Percentiles rank a stretch among this genome's conserved stretches.
These are phyloP conservation scores for Ustilago curta DNA, from an alignment of 1,284 basidiomycete species.

Conservation along the genomic window DNA sequence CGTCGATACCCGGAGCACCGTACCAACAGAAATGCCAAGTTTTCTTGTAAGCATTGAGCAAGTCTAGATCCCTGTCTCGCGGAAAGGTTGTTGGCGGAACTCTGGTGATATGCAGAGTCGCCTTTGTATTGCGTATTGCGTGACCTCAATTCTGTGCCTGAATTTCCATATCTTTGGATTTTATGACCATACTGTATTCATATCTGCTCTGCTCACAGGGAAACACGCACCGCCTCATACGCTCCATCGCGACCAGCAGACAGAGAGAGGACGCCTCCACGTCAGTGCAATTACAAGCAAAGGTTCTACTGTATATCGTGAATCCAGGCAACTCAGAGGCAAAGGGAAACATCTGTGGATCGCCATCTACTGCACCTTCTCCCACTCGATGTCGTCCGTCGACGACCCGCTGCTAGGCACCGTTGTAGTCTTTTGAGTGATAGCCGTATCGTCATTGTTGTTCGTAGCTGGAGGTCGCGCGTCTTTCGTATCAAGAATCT, in stretches of 20 bases:
- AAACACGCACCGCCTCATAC: no score
- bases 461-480: constrained; percentile 25
- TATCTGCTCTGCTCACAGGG: no score
- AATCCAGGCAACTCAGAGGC: background rate
- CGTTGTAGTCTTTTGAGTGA: constrained; percentile 38
- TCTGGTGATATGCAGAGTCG: background rate
- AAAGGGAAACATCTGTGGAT: background rate
- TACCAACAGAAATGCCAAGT: no score
- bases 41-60: no score
- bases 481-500: constrained; percentile 27
- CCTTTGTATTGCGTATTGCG: background rate
- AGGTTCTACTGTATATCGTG: background rate
- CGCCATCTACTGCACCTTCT: constrained; percentile 44
- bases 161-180: background rate
- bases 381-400: constrained; percentile 50
- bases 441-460: constrained; percentile 15
- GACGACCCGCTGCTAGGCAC: constrained; percentile 37
- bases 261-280: no score
- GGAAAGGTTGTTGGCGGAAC: no score
- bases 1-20: no score
- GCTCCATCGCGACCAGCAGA: no score
- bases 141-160: constrained; percentile 7
- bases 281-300: background rate
- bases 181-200: no score
- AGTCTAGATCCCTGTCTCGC: no score